Conservation (phyloP, 2,329 filamentous ascomycete genomes). For the Lachnellula subtilissima region DNA sequence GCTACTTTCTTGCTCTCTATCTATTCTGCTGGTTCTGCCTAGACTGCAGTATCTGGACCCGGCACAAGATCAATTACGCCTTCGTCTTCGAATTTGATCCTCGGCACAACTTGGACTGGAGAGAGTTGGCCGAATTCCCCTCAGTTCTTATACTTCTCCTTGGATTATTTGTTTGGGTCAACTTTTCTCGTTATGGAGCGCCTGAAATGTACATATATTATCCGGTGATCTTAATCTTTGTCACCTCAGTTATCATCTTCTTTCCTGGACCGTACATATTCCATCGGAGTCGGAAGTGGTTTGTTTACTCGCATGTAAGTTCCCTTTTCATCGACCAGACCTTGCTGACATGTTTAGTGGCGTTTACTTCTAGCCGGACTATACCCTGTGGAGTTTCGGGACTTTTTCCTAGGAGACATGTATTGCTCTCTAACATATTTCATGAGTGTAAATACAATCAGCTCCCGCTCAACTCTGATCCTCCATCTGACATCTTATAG, state of each 20-base stretch:
- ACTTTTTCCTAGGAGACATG: conserved; percentile 97
- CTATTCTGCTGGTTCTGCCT: conserved; percentile 81
- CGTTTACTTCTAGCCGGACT: conserved; percentile 78
- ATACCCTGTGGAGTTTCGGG: conserved; percentile 92
- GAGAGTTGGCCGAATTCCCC: conserved; percentile 79
- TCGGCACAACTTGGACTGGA: conserved; percentile 82
- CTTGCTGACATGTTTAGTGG: conserved; percentile 53
- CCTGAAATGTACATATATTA: conserved; percentile 76
- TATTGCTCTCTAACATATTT: conserved; percentile 93
- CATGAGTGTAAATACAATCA: conserved; percentile 61
- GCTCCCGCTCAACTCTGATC: no score
- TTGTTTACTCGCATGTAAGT: conserved; percentile 80
- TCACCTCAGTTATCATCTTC: conserved; percentile 66
- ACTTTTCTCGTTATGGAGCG: conserved; percentile 67
- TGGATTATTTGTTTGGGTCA: conserved; percentile 82
- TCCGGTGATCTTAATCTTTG: conserved; percentile 70
- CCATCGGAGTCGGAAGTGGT: conserved; percentile 75
- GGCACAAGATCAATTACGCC: conserved; percentile 86
- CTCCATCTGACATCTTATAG: conserved; percentile 36
- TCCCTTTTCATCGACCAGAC: no score
- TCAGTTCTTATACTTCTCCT: conserved; percentile 75
- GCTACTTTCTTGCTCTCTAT: conserved; percentile 80
- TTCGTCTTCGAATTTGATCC: conserved; percentile 97
- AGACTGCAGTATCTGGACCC: conserved; percentile 77
- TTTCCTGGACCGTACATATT: conserved; percentile 72